Evolutionary conservation across 352 stramenopile species (phyloP).

Genomic region (Phytophthora syringae): DNA sequence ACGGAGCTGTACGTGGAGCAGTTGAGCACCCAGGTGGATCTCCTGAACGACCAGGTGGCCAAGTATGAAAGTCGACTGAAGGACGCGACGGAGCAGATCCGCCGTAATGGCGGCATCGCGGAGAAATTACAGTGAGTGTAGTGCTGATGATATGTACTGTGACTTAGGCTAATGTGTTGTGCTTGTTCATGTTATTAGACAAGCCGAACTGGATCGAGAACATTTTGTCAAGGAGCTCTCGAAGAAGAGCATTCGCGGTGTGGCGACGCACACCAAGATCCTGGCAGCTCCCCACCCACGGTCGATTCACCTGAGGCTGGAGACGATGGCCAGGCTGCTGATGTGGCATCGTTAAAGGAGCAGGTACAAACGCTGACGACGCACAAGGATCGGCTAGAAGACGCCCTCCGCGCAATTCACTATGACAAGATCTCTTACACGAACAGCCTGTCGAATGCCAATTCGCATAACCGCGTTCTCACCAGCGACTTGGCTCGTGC

Average conservation of each 20-base stretch:
- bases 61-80: constrained; percentile 83
- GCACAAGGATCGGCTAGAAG: constrained; percentile 74
- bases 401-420: constrained; percentile 72
- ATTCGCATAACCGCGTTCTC: constrained; percentile 79
- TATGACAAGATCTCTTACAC: constrained; percentile 90
- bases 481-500: constrained; percentile 60
- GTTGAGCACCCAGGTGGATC: constrained; percentile 69
- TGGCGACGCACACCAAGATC: constrained; percentile 5
- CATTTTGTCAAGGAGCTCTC: constrained; percentile 56
- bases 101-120: constrained; percentile 43
- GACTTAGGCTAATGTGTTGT: neutral
- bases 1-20: constrained; percentile 73
- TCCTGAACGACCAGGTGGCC: constrained; percentile 81
- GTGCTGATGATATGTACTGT: neutral
- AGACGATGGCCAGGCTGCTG: neutral
- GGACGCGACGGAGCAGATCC: constrained; percentile 63
- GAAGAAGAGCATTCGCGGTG: constrained; percentile 58
- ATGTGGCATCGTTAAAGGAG: constrained; percentile 44
- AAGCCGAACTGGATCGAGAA: constrained; percentile 56
- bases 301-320: constrained; percentile 2
- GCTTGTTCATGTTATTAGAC: constrained; percentile 23
- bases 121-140: constrained; percentile 62
- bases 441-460: constrained; percentile 76
- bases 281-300: neutral
- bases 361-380: constrained; percentile 58